Evolutionary conservation across 2,329 filamentous ascomycete species (phyloP).

Genomic region (Calycina herbarum): DNA sequence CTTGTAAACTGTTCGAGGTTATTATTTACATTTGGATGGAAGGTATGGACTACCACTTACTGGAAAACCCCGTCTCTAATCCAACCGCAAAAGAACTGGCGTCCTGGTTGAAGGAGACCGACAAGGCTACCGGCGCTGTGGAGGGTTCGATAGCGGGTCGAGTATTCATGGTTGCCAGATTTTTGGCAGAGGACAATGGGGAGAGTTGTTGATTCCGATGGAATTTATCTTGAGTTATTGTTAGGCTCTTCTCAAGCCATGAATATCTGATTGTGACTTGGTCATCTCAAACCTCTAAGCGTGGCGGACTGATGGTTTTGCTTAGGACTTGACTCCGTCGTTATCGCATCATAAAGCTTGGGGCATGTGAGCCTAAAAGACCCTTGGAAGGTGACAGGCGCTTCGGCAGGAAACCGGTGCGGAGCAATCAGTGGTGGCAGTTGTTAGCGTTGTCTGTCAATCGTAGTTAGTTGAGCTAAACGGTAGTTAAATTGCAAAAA

Average conservation of each 20-base stretch:
- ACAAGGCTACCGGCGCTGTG: constrained; percentile 72
- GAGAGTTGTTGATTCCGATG: background rate
- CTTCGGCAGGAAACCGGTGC: background rate
- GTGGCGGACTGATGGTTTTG: constrained; percentile 2
- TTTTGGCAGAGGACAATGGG: background rate
- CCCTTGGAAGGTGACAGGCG: background rate
- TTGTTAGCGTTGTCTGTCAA: too few relatives aligned
- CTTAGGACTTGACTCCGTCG: background rate
- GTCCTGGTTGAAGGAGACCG: constrained; percentile 82
- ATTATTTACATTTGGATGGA: background rate
- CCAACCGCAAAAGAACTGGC: constrained; percentile 84
- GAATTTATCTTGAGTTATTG: background rate
- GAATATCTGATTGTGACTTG: constrained; percentile 7
- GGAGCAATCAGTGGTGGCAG: background rate
- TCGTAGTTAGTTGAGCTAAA: too few relatives aligned
- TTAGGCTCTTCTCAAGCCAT: background rate
- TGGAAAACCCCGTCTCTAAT: constrained; percentile 80
- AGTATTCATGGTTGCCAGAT: constrained; percentile 71
- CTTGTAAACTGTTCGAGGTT: constrained; percentile 60
- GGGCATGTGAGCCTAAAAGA: constrained; percentile 4
- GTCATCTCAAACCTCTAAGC: constrained; percentile 3
- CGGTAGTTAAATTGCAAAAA: too few relatives aligned
- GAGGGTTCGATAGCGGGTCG: constrained; percentile 80
- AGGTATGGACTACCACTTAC: constrained; percentile 49
- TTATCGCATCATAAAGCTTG: constrained; percentile 3